Percentiles rank a stretch among this genome's conserved stretches.
These are phyloP conservation scores for Trapa bicornis DNA, from an alignment of 345 rosid genomes.

Conservation along the genomic window DNA sequence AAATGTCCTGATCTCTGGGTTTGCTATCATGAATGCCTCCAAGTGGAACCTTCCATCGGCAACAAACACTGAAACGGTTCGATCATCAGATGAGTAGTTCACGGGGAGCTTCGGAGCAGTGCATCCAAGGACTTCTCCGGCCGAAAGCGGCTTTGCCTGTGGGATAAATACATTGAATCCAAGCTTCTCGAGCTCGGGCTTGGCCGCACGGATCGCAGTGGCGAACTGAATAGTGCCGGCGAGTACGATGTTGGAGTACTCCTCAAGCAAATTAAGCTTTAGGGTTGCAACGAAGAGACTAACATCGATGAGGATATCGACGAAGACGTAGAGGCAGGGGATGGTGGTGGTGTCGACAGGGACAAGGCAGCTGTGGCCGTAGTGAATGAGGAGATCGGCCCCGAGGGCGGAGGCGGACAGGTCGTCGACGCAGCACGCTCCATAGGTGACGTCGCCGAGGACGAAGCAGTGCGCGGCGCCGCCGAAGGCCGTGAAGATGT, in stretches of 20 bases:
- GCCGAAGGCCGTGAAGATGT: constrained; percentile 62
- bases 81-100: constrained; percentile 7
- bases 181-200: constrained; percentile 54
- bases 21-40: constrained; percentile 90
- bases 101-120: constrained; percentile 52
- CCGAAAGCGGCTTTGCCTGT: constrained; percentile 75
- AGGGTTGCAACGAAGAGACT: constrained; percentile 39
- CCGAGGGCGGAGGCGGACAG: constrained; percentile 58
- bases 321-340: constrained; percentile 87
- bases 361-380: constrained; percentile 86
- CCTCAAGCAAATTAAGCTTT: constrained; percentile 29
- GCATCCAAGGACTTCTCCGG: constrained; percentile 85
- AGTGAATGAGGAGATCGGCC: constrained; percentile 78
- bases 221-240: constrained; percentile 91
- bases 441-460: constrained; percentile 84
- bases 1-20: constrained; percentile 56
- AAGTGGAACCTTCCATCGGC: constrained; percentile 90
- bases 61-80: constrained; percentile 50
- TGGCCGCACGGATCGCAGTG: constrained; percentile 70
- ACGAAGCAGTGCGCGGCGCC: constrained; percentile 60
- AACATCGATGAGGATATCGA: constrained; percentile 67
- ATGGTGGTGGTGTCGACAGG: constrained; percentile 66
- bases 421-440: constrained; percentile 92
- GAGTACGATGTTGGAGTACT: constrained; percentile 26
- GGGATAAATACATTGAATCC: constrained; percentile 69